Conservation (phyloP, 192 early-diverging fungal species). For the Chytriomyces hyalinus region DNA sequence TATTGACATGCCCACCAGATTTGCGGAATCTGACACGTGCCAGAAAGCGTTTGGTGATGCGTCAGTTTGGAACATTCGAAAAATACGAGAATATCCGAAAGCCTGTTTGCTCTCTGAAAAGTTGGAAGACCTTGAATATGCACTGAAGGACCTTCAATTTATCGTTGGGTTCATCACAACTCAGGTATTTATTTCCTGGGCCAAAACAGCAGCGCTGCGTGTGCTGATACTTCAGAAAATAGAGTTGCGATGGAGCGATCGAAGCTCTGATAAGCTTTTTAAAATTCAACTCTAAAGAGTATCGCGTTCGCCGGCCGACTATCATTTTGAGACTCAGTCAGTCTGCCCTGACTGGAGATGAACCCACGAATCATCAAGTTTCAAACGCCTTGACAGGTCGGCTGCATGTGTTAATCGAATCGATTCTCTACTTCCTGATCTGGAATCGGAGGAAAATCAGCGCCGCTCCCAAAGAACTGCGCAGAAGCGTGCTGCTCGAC, state of each 20-base stretch:
- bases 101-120: neutral
- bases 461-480: neutral
- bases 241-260: constrained; percentile 11
- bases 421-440: constrained; percentile 2
- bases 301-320: neutral
- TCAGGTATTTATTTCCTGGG: neutral
- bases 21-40: neutral
- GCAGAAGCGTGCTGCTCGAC: constrained; percentile 5
- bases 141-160: constrained; percentile 2
- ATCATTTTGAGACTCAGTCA: neutral
- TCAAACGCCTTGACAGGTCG: too few relatives aligned
- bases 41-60: neutral
- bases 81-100: constrained; percentile 14
- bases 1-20: constrained; percentile 9
- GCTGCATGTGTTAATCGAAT: neutral
- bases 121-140: neutral
- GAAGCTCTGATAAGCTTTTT: constrained; percentile 3
- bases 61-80: constrained; percentile 12
- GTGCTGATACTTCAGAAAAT: neutral
- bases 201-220: neutral
- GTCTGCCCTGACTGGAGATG: too few relatives aligned
- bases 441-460: neutral
- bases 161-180: neutral
- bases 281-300: neutral
- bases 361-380: too few relatives aligned